Evolutionary conservation across 805 yeast genomes (phyloP), one percentile per base, ranked within the genome.

Genomic region (Ogataea zsoltii): DNA sequence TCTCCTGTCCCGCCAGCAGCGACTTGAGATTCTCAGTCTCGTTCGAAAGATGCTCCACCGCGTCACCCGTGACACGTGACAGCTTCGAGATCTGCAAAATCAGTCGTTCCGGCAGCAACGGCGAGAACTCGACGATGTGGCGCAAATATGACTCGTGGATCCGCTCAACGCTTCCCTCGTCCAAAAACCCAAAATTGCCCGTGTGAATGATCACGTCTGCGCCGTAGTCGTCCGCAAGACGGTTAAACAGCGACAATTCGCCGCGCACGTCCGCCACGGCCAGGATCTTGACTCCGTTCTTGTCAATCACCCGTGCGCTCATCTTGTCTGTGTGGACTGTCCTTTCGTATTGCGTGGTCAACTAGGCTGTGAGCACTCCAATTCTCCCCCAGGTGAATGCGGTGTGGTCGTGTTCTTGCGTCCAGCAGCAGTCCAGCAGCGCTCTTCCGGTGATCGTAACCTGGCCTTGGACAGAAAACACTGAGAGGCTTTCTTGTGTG

Each of bases 171-270:
- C 85, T 77, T 14, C 74, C 76, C 29, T 66, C 66, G 55, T 85
- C 86, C 66, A 85, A 79, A 60, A 86, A 84, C 11, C 95, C 95
- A 67, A 85, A 85, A 49, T 81, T 83, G n/a, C 92, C 91, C 3
- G 88, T 81, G 57, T 85, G 90, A 12, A 85, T 69, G 21, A 85
- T 74, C 17, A 76, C 54, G 33, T 74, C 72, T 3, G 85, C 86
- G 1, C 63, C 47, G 50, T 75, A 70, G 38, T 65, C 58, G 6
- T 46, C 49, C 0, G 83, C 85, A 26, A 82, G 68, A 25, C 58
- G 63, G 57, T 82, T 81, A 47, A 82, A 56, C 11, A 67, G 61
- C 1, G 77, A 64, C 18, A 82, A 60, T 44, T 78, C 72, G 7
- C 81, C 86, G 21, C 85, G 68, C 12, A 77, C 67, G 49, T 81